phyloP scores from a whole-genome alignment of 2,329 filamentous ascomycete genomes.

The Trichoderma sp. region DNA sequence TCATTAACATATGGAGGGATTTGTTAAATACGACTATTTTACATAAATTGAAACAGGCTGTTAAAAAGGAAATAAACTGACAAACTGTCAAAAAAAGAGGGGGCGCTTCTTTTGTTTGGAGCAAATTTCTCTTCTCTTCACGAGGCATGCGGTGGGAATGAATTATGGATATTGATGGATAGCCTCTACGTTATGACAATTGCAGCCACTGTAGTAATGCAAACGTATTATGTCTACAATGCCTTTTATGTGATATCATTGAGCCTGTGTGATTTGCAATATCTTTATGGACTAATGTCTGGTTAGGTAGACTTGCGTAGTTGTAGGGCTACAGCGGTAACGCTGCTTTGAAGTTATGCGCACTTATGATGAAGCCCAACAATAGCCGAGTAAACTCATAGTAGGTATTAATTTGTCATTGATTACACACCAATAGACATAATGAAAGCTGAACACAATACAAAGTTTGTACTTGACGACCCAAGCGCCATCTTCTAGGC shows the following conservation, averaged over 20 bases:
- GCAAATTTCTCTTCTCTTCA: slow-evolving; percentile 1
- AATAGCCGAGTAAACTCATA: too few relatives aligned
- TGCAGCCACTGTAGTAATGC: slow-evolving; percentile 24
- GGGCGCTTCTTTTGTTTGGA: background rate
- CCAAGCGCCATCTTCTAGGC: background rate
- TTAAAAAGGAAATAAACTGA: background rate
- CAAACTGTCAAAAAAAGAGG: background rate
- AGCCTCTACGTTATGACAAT: slow-evolving; percentile 6
- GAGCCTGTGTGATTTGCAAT: background rate
- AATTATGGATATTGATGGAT: slow-evolving; percentile 13
- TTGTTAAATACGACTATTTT: background rate
- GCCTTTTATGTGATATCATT: background rate
- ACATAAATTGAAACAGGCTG: background rate
- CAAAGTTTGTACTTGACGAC: background rate
- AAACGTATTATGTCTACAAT: background rate
- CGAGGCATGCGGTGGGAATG: background rate
- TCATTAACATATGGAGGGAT: background rate
- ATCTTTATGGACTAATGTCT: too few relatives aligned
- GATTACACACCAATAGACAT: too few relatives aligned
- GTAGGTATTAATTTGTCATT: too few relatives aligned
- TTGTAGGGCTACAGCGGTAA: too few relatives aligned
- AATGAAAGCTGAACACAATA: background rate
- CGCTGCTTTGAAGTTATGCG: too few relatives aligned
- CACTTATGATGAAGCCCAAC: too few relatives aligned
- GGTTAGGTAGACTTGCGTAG: too few relatives aligned